Evolutionary conservation across 768 basidiomycete genomes (phyloP), one percentile per base, ranked within the genome.

Genomic region (Xerocomellus dryophilus): DNA sequence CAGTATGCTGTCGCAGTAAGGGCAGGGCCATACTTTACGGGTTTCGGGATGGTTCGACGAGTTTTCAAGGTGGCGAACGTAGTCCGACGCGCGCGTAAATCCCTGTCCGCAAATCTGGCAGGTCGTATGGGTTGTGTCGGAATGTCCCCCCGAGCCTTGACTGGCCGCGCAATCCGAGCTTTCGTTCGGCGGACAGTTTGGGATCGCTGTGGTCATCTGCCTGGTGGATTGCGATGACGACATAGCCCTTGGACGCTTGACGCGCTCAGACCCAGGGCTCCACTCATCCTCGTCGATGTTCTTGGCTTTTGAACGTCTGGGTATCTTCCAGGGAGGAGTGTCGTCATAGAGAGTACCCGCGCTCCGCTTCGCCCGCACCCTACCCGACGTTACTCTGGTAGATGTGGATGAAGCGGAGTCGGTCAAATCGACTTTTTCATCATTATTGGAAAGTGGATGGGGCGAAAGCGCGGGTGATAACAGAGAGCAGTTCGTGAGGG

Each of bases 11-110:
- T 64, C 34, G 21, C 66, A 68, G 29, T 58, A 40, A 7, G 54
- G 52, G 11, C 66, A 68, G 1, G 58, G 63, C 66, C 66, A 66
- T 34, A 66, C n/a, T 34, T 55, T 65, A 3, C 66, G 60, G 0
- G 66, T 66, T 15, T 60, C 66, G 0, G 65, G 65, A 45, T 68
- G 65, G 14, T 12, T 54, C 0, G 58, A 23, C 2, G 64, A 63
- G 15, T 66, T 66, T 42, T 67, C 45, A 0, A 63, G 18, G 36
- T 66, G 65, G 1, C 65, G 65, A 5, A 50, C 4, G n/a, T 55
- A 57, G 21, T 66, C 65, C 5, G 66, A 66, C 15, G 38, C 11
- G 2, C 66, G 59, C 3, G 59, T 66, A 9, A 68, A 66, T 5
- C 20, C 23, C 10, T 51, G 50, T 10, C 59, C 59, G 9, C 66